phyloP scores from a whole-genome alignment of 805 yeast genomes.

The Lachancea sp. region DNA sequence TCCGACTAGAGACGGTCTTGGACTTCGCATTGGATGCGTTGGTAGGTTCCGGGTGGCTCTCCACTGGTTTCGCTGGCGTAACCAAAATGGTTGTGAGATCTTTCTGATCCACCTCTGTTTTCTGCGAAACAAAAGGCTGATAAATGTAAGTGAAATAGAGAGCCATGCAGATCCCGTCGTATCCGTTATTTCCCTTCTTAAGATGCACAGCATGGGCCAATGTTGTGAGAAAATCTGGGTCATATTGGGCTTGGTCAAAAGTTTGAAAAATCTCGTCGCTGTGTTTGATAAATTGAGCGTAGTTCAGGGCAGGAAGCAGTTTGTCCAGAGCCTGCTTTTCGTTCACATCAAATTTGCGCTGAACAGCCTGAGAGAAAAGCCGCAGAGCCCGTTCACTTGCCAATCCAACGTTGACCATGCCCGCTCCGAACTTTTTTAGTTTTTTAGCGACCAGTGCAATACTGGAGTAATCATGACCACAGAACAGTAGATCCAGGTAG shows the following conservation, averaged over 20 bases:
- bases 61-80: not conserved
- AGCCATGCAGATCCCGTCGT: constrained; percentile 28
- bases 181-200: constrained; percentile 28
- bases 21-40: not conserved
- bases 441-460: constrained; percentile 60
- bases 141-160: constrained; percentile 28
- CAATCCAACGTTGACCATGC: constrained; percentile 47
- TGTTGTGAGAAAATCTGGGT: constrained; percentile 18
- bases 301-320: constrained; percentile 22
- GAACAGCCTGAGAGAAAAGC: constrained; percentile 20
- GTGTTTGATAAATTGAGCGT: constrained; percentile 19
- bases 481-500: constrained; percentile 49
- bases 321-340: constrained; percentile 26
- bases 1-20: constrained; percentile 17
- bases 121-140: constrained; percentile 15
- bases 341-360: constrained; percentile 15
- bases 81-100: not conserved
- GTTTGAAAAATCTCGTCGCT: constrained; percentile 19
- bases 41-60: not conserved
- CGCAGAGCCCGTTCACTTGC: constrained; percentile 25
- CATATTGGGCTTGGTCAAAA: constrained; percentile 15
- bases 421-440: constrained; percentile 69
- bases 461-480: constrained; percentile 49
- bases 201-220: constrained; percentile 25
- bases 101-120: not conserved